A percentile compares a stretch with the other conserved stretches of the same genome.
Evolutionary conservation across 257 asterid genomes (phyloP).

Genomic region (Avicennia marina): DNA sequence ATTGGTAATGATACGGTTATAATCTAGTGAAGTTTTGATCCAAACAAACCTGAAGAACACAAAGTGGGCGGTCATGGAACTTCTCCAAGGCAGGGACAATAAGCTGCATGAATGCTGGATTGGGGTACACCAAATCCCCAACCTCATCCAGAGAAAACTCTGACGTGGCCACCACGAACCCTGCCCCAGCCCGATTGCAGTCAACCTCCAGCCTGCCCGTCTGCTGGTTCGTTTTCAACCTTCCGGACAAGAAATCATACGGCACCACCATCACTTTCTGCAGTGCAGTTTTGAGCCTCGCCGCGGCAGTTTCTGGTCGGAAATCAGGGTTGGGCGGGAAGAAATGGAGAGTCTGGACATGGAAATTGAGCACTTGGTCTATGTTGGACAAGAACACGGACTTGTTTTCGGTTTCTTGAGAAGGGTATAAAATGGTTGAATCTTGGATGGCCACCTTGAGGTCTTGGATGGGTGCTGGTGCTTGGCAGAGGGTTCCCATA

Average conservation of each 20-base stretch:
- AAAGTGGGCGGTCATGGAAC: conserved; percentile 62
- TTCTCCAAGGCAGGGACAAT: conserved; percentile 33
- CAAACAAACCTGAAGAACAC: conserved; percentile 76
- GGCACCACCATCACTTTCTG: conserved; percentile 36
- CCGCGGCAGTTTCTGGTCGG: conserved; percentile 36
- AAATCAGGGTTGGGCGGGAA: conserved; percentile 46
- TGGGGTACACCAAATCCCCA: conserved; percentile 72
- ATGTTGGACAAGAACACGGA: conserved; percentile 62
- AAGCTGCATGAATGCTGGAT: conserved; percentile 73
- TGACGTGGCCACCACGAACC: conserved; percentile 53
- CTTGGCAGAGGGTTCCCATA: no score
- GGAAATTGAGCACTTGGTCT: conserved; percentile 65
- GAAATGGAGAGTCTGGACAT: conserved; percentile 74
- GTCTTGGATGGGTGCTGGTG: no score
- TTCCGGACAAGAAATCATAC: conserved; percentile 66
- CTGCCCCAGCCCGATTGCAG: conserved; percentile 47
- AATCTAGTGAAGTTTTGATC: no score
- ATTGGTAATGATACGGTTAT: no score
- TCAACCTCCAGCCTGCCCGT: conserved; percentile 62
- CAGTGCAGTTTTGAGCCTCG: conserved; percentile 42
- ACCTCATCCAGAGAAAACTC: conserved; percentile 48
- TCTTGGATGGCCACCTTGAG: conserved; percentile 53
- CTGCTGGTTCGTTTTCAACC: conserved; percentile 36
- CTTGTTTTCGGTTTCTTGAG: conserved; percentile 19
- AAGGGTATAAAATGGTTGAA: conserved; percentile 41